phyloP scores from a whole-genome alignment of 2,329 filamentous ascomycete genomes.

The Microascus cirrosus region DNA sequence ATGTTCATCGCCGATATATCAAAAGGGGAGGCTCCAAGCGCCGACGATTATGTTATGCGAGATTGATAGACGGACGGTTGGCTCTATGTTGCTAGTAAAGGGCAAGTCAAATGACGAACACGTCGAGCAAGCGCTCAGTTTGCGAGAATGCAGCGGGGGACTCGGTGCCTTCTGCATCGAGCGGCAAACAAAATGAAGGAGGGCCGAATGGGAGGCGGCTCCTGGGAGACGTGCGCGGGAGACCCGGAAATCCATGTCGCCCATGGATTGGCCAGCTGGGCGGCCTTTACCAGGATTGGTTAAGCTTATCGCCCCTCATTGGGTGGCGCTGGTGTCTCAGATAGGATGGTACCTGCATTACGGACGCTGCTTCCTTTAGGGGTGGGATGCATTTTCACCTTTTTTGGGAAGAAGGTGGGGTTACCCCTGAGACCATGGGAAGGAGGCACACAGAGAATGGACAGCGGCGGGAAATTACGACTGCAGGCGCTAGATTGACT shows the following conservation, averaged over 20 bases:
- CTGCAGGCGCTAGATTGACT: not conserved
- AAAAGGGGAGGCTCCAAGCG: not conserved
- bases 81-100: not conserved
- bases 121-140: not conserved
- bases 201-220: not conserved
- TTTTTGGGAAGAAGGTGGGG: not conserved
- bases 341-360: conserved; percentile 15
- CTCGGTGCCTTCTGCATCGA: not conserved
- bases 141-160: not conserved
- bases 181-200: not conserved
- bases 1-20: not conserved
- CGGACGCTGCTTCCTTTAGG: not conserved
- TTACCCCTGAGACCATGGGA: not conserved
- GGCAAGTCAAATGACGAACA: not conserved
- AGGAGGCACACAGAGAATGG: not conserved
- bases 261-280: not conserved
- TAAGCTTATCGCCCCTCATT: not conserved
- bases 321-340: conserved; percentile 16
- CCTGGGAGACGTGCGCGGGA: too few species aligned
- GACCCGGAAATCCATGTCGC: conserved; percentile 1
- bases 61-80: not conserved
- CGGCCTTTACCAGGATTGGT: not conserved
- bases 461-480: not conserved
- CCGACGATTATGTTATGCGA: not conserved
- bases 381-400: not conserved